Evolutionary conservation across 805 yeast species (phyloP).

Genomic region (Candida berthetii): DNA sequence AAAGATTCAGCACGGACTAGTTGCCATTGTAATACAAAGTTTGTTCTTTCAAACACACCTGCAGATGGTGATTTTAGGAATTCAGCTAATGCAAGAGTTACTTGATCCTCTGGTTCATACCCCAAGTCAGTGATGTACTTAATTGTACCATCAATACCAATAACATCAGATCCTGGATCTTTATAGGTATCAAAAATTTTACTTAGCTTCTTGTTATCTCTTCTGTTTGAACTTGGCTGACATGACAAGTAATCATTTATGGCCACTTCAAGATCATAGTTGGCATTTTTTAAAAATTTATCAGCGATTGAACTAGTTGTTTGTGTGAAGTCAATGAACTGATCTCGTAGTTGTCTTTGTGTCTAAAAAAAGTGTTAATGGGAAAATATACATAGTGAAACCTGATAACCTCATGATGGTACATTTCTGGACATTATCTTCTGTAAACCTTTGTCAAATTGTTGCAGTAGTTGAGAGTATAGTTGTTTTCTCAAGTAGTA

Average conservation of each 20-base stretch:
- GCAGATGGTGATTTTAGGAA: constrained; percentile 59
- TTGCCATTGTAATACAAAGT: constrained; percentile 58
- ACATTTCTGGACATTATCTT: constrained; percentile 4
- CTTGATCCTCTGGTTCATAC: constrained; percentile 68
- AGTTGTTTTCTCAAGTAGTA: no score
- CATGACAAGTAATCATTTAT: constrained; percentile 19
- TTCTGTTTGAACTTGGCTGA: constrained; percentile 9
- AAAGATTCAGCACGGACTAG: constrained; percentile 22
- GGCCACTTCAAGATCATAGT: constrained; percentile 21
- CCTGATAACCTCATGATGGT: background rate
- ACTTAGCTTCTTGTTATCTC: constrained; percentile 9
- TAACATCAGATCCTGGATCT: constrained; percentile 23
- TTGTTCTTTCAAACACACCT: constrained; percentile 49
- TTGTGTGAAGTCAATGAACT: constrained; percentile 21
- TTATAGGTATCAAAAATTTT: constrained; percentile 16
- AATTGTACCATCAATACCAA: constrained; percentile 78
- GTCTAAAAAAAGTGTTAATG: background rate
- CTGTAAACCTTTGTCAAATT: background rate
- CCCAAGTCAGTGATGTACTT: constrained; percentile 59
- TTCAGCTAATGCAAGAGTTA: constrained; percentile 64
- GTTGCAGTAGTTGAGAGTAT: background rate
- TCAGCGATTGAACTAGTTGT: constrained; percentile 17
- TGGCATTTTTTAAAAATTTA: constrained; percentile 12
- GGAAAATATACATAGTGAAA: background rate
- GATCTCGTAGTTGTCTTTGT: constrained; percentile 20